phyloP scores from a whole-genome alignment of 257 asterid species.

The Lantana camara region DNA sequence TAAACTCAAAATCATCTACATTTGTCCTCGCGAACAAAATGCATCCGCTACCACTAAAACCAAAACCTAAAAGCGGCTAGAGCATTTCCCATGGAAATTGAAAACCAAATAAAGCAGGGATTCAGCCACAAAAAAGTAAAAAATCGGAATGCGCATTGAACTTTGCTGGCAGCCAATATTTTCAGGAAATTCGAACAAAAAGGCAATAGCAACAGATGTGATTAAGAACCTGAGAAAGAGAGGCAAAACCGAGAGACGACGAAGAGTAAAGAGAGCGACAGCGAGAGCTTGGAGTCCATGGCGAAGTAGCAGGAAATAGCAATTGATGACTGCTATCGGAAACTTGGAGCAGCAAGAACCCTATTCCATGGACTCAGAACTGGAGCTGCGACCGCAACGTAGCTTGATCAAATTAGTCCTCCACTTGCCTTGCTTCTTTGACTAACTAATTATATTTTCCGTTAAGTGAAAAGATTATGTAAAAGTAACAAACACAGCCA shows the following conservation, averaged over 20 bases:
- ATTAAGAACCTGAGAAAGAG: slow-evolving; percentile 53
- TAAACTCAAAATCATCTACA: neutral
- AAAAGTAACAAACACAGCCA: no score
- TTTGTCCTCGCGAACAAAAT: slow-evolving; percentile 12
- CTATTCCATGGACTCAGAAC: slow-evolving; percentile 50
- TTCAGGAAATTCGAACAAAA: neutral
- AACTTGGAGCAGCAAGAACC: slow-evolving; percentile 37
- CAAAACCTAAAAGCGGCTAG: slow-evolving; percentile 2
- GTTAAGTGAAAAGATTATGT: no score
- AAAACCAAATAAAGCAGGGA: neutral
- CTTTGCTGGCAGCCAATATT: neutral
- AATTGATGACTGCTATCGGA: slow-evolving; percentile 3
- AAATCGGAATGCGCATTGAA: neutral
- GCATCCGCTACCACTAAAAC: slow-evolving; percentile 18
- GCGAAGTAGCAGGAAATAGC: slow-evolving; percentile 27
- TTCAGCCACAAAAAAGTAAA: neutral
- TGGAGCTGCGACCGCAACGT: slow-evolving; percentile 26
- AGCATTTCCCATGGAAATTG: slow-evolving; percentile 18
- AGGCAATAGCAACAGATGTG: neutral
- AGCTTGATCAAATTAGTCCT: neutral
- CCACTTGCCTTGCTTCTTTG: slow-evolving; percentile 13
- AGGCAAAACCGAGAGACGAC: slow-evolving; percentile 40
- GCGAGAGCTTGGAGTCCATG: slow-evolving; percentile 54
- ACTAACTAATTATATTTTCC: no score
- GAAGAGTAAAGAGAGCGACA: slow-evolving; percentile 40